Percentiles rank a stretch among this genome's conserved stretches.
Evolutionary conservation across 2,329 filamentous ascomycete species (phyloP).

Genomic region (Bertia moriformis): DNA sequence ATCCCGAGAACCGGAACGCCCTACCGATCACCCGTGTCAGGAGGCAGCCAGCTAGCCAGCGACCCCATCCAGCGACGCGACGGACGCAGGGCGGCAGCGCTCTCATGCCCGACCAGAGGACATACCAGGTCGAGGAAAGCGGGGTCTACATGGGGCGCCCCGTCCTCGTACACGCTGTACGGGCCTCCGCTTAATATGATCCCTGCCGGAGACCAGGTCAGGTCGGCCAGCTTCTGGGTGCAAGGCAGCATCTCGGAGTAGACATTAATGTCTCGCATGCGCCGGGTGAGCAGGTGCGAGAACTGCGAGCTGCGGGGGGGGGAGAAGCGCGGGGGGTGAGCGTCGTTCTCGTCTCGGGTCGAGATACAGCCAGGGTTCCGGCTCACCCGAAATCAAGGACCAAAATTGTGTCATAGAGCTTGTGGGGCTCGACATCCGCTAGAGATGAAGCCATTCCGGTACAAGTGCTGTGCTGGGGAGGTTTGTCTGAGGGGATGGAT

Average conservation of each 20-base stretch:
- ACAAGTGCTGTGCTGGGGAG: too few relatives aligned
- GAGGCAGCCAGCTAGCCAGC: neutral
- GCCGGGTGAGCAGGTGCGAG: constrained; percentile 60
- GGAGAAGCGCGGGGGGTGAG: too few relatives aligned
- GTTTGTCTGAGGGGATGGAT: too few relatives aligned
- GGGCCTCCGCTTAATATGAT: constrained; percentile 62
- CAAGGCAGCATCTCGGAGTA: constrained; percentile 83
- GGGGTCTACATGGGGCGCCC: constrained; percentile 56
- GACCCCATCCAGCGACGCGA: constrained; percentile 26
- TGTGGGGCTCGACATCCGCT: too few relatives aligned
- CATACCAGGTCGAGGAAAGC: constrained; percentile 63
- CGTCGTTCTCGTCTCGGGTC: too few relatives aligned
- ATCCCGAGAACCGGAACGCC: neutral
- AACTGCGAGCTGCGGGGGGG: too few relatives aligned
- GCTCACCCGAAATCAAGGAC: too few relatives aligned
- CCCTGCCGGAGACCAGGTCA: constrained; percentile 68
- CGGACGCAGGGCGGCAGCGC: too few relatives aligned
- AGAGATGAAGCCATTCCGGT: too few relatives aligned
- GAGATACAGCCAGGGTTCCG: too few relatives aligned
- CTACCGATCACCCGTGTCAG: neutral
- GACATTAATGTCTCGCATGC: constrained; percentile 65
- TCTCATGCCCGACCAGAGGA: too few relatives aligned
- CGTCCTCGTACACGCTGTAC: constrained; percentile 66
- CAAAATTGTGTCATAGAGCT: too few relatives aligned
- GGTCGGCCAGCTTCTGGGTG: constrained; percentile 64